A percentile compares a stretch with the other conserved stretches of the same genome.
phyloP scores from a whole-genome alignment of 441 rosid species.

The Eruca vesicaria region DNA sequence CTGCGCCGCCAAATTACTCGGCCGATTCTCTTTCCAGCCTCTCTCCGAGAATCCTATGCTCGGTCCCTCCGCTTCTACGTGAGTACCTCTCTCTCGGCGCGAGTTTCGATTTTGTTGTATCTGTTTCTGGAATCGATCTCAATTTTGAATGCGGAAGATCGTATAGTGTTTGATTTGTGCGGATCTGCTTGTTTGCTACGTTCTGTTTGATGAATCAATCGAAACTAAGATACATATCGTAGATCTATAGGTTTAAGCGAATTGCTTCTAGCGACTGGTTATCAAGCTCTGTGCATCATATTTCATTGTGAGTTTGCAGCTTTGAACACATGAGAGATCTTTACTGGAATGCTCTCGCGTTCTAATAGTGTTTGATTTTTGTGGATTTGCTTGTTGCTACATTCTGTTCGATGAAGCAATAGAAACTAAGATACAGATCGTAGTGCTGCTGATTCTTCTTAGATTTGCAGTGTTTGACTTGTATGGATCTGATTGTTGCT shows the following conservation, averaged over 20 bases:
- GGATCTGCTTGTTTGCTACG: conserved; percentile 9
- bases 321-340: conserved; percentile 78
- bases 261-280: background rate
- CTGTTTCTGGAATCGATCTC: conserved; percentile 6
- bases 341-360: conserved; percentile 42
- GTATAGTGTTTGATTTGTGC: background rate
- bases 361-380: background rate
- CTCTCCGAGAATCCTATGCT: conserved; percentile 79
- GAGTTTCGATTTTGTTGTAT: background rate
- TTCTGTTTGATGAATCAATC: conserved; percentile 2
- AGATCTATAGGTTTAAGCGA: background rate
- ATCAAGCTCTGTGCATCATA: background rate
- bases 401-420: background rate
- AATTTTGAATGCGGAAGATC: background rate
- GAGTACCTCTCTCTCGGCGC: conserved; percentile 14
- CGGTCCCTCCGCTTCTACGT: conserved; percentile 89
- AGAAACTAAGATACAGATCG: background rate
- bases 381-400: conserved; percentile 14
- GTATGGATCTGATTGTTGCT: conserved; percentile 9
- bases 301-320: conserved; percentile 40
- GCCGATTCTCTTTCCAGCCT: conserved; percentile 75
- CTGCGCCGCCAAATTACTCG: conserved; percentile 44
- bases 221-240: background rate
- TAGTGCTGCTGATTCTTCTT: too few species aligned
- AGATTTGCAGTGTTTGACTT: background rate